Base-by-base conservation (phyloP, 129 eudicot species). In the Lactuca sativa region DNA sequence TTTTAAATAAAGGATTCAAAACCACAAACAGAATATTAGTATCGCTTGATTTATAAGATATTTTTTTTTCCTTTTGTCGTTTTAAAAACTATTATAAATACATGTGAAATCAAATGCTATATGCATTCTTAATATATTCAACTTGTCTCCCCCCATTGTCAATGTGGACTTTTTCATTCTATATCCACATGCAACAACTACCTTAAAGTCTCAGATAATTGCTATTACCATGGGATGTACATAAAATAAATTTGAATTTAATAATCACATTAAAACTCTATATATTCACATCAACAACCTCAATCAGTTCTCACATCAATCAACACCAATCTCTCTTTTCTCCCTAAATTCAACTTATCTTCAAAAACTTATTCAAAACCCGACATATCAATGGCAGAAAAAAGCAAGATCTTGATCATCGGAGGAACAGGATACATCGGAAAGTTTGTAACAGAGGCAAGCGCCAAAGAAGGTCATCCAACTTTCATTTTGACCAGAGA, bases 361-460 rank as follows among this genome's bases (percentile, higher is more conserved):
- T 59, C 1, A 36, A 15, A 40, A 15, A 16, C 25, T 3, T 33
- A 5, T 4, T 30, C 2, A 3, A 21, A 38, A 58, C 5, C 11
- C 10, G 15, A n/a, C 7, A 66, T 44, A 9, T 7, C 4, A 9
- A 78, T 78, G 83, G 81, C 66, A 6, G 21, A 49, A 5, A 73
- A 77, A 37, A 74, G 83, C 77, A 85, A 82, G 78, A 85, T 85
- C 74, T 64, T 85, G 84, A 76, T 85, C 58, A 72, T 85, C 48
- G 86, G 90, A 58, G 86, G 82, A 6, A 82, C 90, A 11, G 90
- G 90, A 1, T 72, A 78, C 65, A 78, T 85, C 40, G 86, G 90
- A 32, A 82, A 82, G 60, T 85, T 71, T 36, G 14, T 85, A 1
- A 84, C 69, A 7, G 84, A 82, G 52, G 90, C 90, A n/a, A 85